Base-by-base conservation (phyloP, 1,139 yeast species). In the Yamadazyma jaroonii region DNA sequence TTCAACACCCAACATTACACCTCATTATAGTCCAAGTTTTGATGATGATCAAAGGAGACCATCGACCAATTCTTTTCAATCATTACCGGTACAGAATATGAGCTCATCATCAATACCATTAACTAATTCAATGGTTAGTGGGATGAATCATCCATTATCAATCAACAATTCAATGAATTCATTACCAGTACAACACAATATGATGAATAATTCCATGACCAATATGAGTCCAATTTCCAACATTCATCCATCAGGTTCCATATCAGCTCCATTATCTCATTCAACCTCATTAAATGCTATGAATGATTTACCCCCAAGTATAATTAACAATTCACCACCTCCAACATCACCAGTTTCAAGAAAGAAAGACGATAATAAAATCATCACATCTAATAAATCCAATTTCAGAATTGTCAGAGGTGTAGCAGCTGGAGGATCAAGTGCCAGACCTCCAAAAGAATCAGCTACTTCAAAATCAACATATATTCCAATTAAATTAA, bases 371-470 rank as follows among this genome's bases (percentile, higher is more conserved):
- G 52, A 48, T 20, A 47, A 46, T 25, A 48, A 48, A 25, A 42
- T 47, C 31, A 42, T 48, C 9, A 47, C 51, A 5, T 42, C 46
- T 8, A 35, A 35, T 14, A 39, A 40, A 13, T 30, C 36, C 9
- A 42, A 45, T 20, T 75, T 64, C 48, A 61, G 74, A 29, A 72
- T 79, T 2, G 63, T 77, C 14, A 62, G 84, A 43, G 84, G 84
- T 7, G 62, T 77, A 10, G 73, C 78, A 24, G 78, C 82, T 4
- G 83, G 84, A 13, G 83, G 83, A 1, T 62, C 76, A 27, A 63
- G 70, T 15, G 74, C 81, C 2, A 65, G 75, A 41, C 83, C 83
- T 1, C 84, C 84, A 12, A 73, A 68, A 43, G 61, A 62, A 28
- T 56, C 65, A 2, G 52, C 59, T 2, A 59, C 60, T 27, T 57